Evolutionary conservation across 352 stramenopile genomes (phyloP).

Genomic region (Phytophthora colocasiae): DNA sequence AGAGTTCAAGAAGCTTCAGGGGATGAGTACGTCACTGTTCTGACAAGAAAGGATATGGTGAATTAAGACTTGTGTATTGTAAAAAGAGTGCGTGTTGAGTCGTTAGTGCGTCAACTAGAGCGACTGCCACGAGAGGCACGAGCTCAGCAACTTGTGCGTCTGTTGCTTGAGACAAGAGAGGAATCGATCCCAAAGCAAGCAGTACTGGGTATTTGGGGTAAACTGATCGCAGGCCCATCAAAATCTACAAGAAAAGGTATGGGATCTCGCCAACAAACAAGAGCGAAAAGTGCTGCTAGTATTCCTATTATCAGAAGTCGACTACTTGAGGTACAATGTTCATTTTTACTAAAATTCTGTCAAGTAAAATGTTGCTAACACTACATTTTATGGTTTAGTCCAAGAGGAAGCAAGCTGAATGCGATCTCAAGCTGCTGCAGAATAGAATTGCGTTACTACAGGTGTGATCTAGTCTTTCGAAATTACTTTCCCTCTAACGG

Average conservation of each 20-base stretch:
- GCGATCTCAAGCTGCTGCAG: constrained; percentile 74
- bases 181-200: constrained; percentile 60
- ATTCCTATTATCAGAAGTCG: constrained; percentile 64
- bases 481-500: not conserved
- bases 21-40: constrained; percentile 60
- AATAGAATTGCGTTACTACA: constrained; percentile 76
- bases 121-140: constrained; percentile 44
- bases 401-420: constrained; percentile 79
- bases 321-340: constrained; percentile 48
- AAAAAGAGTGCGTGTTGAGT: constrained; percentile 45
- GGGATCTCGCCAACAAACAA: constrained; percentile 7
- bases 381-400: constrained; percentile 34
- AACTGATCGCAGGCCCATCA: constrained; percentile 30
- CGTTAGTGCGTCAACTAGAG: constrained; percentile 41
- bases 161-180: constrained; percentile 59
- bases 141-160: constrained; percentile 45
- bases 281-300: constrained; percentile 48
- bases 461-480: constrained; percentile 22
- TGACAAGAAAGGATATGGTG: too few relatives aligned
- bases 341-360: not conserved
- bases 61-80: too few relatives aligned
- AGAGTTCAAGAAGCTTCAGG: constrained; percentile 42
- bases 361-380: not conserved
- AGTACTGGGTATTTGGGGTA: constrained; percentile 61
- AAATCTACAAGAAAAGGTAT: not conserved